Evolutionary conservation across 306 rosid species (phyloP), one percentile per base, ranked within the genome.

Genomic region (Dicorynia guianensis): DNA sequence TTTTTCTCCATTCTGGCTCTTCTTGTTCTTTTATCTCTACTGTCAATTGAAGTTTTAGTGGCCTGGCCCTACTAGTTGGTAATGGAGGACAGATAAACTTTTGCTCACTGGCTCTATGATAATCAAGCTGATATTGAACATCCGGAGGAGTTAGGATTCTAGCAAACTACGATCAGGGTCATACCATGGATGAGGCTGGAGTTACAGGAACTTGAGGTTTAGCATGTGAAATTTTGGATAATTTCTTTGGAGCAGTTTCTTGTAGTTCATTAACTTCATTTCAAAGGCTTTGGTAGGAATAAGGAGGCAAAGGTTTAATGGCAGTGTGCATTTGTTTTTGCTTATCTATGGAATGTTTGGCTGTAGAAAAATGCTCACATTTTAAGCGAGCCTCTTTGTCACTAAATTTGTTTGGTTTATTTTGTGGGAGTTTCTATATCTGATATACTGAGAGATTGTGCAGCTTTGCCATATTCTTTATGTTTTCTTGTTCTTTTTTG

Each of bases 11-110:
- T 50, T 56, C 14, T 33, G 69, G 74, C 20, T 56, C 35, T 13
- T 54, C 8, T 73, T 74, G 33, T 66, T 53, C 39, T 72, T 46
- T 48, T 55, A 35, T 56, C 68, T 70, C 56, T 61, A 44, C 5
- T 49, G 52, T 25, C 53, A 8, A 47, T 18, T 57, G 25, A 14
- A 11, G 53, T 50, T 79, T 70, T 71, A 34, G 25, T 47, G 48
- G 33, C 49, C 42, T 34, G 68, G 68, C n/a, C 63, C 13, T 39
- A 65, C 64, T 76, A 66, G 54, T 36, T 58, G 47, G 44, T 25
- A 34, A 46, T 34, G 39, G 47, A 14, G 60, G 57, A 59, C 42
- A 15, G 35, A 59, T 35, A 8, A 38, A 19, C 71, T 44, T 1
- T 33, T 71, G 49, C 40, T 63, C 68, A 12, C 7, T 43, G 48